These are phyloP conservation scores for Plantago lanceolata DNA, from an alignment of 305 asterid genomes.

Conservation along the genomic window DNA sequence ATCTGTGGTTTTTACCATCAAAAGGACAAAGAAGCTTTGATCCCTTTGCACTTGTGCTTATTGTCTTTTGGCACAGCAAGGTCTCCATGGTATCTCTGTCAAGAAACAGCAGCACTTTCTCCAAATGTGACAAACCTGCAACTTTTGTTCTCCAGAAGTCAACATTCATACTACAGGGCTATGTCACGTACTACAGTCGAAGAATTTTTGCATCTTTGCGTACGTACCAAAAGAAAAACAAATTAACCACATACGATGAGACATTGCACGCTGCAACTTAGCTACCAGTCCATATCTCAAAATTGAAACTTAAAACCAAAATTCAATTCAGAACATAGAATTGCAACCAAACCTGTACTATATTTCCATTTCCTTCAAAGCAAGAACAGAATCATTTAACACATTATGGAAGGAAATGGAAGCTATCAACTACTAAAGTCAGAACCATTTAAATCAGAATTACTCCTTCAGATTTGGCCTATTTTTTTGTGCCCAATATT, in stretches of 20 bases:
- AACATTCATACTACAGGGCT: too few relatives aligned
- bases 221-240: background rate
- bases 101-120: background rate
- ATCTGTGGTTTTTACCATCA: too few relatives aligned
- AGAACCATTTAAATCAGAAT: slow-evolving; percentile 19
- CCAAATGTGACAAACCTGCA: background rate
- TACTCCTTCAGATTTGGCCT: slow-evolving; percentile 18
- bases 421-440: slow-evolving; percentile 21
- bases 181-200: background rate
- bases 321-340: background rate
- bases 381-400: background rate
- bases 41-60: too few relatives aligned
- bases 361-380: background rate
- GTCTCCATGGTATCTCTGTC: background rate
- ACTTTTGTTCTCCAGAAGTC: background rate
- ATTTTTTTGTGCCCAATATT: slow-evolving; percentile 14
- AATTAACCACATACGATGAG: background rate
- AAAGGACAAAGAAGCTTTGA: too few relatives aligned
- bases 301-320: background rate
- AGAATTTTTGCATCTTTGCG: background rate
- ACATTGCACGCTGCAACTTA: background rate
- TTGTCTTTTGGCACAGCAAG: background rate
- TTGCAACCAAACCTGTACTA: background rate
- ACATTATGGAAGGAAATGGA: background rate
- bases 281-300: background rate